Conservation (phyloP, 2,329 filamentous ascomycete genomes). For the Venturia carpophila region DNA sequence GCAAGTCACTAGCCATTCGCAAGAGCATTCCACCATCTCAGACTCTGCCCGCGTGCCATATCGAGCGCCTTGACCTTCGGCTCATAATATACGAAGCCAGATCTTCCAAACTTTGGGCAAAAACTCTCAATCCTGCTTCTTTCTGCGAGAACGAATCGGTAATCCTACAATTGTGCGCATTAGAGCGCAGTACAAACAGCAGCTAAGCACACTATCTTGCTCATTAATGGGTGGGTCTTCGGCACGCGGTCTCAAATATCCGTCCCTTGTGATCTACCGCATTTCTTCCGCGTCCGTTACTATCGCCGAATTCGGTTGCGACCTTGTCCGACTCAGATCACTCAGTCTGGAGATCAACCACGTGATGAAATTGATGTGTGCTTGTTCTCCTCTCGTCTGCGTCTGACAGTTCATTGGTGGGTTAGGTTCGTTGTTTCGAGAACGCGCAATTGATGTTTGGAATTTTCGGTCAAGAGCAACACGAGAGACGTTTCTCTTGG, state of each 20-base stretch:
- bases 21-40: neutral
- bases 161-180: neutral
- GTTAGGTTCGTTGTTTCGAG: neutral
- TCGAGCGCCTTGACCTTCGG: neutral
- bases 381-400: no score
- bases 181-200: neutral
- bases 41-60: neutral
- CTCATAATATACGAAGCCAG: neutral
- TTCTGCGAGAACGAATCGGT: neutral
- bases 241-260: neutral
- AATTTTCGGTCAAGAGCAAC: neutral
- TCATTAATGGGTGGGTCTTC: neutral
- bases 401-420: neutral
- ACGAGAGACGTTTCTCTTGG: neutral
- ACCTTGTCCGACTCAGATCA: neutral
- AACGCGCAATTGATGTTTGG: neutral
- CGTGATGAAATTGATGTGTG: neutral
- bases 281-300: neutral
- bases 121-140: constrained; percentile 2
- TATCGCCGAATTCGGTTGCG: neutral
- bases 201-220: neutral
- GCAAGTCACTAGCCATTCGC: neutral
- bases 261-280: neutral
- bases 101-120: neutral
- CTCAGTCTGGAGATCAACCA: neutral